phyloP scores from a whole-genome alignment of 257 asterid genomes.

The Nicotiana sylvestris region DNA sequence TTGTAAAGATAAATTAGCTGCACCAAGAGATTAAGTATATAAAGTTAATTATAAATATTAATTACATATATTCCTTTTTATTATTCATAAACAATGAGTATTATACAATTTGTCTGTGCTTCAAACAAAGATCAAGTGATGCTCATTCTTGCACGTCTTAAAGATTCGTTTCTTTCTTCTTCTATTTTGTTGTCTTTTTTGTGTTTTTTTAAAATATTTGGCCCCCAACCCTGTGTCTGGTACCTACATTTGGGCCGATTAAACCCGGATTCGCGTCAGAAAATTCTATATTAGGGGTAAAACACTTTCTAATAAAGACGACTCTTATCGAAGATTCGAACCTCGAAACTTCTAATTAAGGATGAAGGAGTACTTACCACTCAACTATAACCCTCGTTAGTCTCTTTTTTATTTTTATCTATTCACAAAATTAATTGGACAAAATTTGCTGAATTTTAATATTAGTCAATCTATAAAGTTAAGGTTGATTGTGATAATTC shows the following conservation, averaged over 20 bases:
- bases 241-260: no score
- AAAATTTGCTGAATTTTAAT: background rate
- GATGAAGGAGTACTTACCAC: no score
- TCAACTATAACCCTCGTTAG: no score
- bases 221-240: no score
- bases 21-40: background rate
- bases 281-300: no score
- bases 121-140: background rate
- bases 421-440: background rate
- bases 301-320: no score
- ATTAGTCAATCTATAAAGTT: background rate
- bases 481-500: background rate
- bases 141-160: background rate
- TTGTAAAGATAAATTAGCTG: background rate
- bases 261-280: no score
- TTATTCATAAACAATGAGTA: background rate
- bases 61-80: background rate
- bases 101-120: background rate
- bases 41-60: background rate
- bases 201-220: no score
- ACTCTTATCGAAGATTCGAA: no score
- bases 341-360: rapidly evolving
- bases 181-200: background rate
- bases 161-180: background rate
- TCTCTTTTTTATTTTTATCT: background rate